These are phyloP conservation scores for Metschnikowia bowlesiae DNA, from an alignment of 805 yeast species.

Conservation along the genomic window DNA sequence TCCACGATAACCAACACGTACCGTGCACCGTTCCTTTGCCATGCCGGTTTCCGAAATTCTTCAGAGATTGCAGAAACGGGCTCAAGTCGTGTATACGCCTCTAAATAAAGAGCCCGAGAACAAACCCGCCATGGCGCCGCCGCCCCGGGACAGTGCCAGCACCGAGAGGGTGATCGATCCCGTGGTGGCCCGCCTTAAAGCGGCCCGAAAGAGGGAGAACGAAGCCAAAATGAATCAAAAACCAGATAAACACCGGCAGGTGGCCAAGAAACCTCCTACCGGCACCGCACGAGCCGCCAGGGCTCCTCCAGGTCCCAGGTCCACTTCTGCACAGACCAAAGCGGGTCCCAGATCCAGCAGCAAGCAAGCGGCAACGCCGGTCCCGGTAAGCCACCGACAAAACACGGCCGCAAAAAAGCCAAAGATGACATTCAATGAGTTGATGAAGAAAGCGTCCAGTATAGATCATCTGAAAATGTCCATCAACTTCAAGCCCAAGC, in stretches of 20 bases:
- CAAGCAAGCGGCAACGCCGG: slow-evolving; percentile 1
- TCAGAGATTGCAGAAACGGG: slow-evolving; percentile 24
- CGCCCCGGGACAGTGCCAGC: neutral
- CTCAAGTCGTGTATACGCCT: neutral
- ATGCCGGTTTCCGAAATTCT: slow-evolving; percentile 32
- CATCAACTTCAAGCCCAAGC: slow-evolving; percentile 36
- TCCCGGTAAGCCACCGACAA: neutral
- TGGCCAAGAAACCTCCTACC: slow-evolving; percentile 17
- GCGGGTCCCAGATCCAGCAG: neutral
- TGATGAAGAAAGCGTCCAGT: slow-evolving; percentile 63
- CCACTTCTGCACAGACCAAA: neutral
- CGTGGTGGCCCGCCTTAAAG: slow-evolving; percentile 66
- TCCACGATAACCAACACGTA: neutral
- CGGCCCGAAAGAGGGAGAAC: slow-evolving; percentile 55
- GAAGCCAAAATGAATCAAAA: slow-evolving; percentile 37
- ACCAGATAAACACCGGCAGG: slow-evolving; percentile 30
- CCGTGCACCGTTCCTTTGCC: neutral
- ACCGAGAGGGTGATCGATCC: slow-evolving; percentile 48
- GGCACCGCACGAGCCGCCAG: neutral
- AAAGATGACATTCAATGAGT: slow-evolving; percentile 58
- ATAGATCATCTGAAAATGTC: slow-evolving; percentile 47
- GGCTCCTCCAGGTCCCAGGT: neutral
- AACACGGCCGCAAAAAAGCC: slow-evolving; percentile 6
- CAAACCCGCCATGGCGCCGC: neutral
- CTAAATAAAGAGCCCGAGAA: neutral